Evolutionary conservation across 2,329 filamentous ascomycete species (phyloP).

Genomic region (Neurospora sp.): DNA sequence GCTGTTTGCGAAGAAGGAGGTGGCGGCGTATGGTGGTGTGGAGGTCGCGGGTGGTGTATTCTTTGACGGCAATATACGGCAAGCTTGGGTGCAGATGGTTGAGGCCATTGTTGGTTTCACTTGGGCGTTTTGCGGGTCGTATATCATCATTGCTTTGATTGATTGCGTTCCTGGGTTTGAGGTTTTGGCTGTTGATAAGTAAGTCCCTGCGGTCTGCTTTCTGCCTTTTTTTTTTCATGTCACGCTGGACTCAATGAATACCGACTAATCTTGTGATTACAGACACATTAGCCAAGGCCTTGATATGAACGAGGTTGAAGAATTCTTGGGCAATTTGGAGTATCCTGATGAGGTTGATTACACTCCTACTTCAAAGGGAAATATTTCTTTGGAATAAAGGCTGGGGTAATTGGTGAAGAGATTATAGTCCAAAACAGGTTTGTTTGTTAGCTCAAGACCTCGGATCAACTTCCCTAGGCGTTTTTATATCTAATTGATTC

Average conservation of each 20-base stretch:
- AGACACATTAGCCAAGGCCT: conserved; percentile 37
- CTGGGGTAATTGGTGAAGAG: neutral
- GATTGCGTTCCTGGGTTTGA: conserved; percentile 43
- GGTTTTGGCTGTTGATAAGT: conserved; percentile 42
- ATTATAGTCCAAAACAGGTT: neutral
- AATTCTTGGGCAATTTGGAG: conserved; percentile 28
- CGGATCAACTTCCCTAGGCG: too few relatives aligned
- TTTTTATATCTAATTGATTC: too few relatives aligned
- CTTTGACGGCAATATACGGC: conserved; percentile 41
- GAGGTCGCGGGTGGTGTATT: conserved; percentile 40
- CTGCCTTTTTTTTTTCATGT: too few relatives aligned
- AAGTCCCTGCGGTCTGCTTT: conserved; percentile 15
- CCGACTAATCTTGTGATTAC: conserved; percentile 1
- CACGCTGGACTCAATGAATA: neutral
- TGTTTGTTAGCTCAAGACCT: too few relatives aligned
- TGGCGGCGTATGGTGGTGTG: conserved; percentile 40
- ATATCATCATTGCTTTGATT: conserved; percentile 37
- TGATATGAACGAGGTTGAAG: conserved; percentile 41
- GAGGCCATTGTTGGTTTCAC: conserved; percentile 41
- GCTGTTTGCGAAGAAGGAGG: conserved; percentile 38
- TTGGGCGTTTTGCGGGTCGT: conserved; percentile 40
- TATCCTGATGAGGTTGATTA: conserved; percentile 19
- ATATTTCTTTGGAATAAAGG: conserved; percentile 9
- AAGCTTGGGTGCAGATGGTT: conserved; percentile 39
- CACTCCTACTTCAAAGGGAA: conserved; percentile 13